Base-by-base conservation (phyloP, 768 basidiomycete species). In the Agaricus blazei region DNA sequence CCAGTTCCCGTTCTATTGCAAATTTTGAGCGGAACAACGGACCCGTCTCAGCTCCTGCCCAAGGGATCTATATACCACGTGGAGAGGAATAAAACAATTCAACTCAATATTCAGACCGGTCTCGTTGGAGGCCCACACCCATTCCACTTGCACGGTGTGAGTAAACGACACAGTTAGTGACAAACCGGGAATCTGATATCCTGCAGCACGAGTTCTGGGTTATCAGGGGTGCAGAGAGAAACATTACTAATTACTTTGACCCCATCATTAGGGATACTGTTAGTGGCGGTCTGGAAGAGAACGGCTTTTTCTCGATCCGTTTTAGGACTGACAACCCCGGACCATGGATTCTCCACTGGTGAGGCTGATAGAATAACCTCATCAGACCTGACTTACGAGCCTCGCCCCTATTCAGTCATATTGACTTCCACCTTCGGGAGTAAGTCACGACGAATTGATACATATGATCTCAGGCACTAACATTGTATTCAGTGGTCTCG, bases 1-100 rank as follows among this genome's bases (percentile, higher is more conserved):
- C 68, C 71, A 0, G 66, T 75, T 0, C 83, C 84, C 0, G 75
- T 82, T 9, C 72, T 85, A 6, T 73, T 84, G 12, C 84, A 85
- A 58, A 79, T 84, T 36, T 62, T 85, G 38, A 82, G 78, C 48
- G 84, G 84, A 0, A 75, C 76, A 4, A 67, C 65, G 34, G 68
- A 71, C 15, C 73, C 83, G 0, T 61, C 70, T 19, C 70, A 79
- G 1, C 68, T 86, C 14, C 66, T 84, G 27, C 84, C 82, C 0
- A 23, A 54, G 0, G 82, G 80, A 4, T 71, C 70, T 11, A 67
- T 84, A 12, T 80, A 78, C 59, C 59, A 67, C 7, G 66, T 85
- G n/a, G 76, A 78, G 0, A 67, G 64, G 5, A 76, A 81, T 58
- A 68, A 70, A 48, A 65, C 74, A 60, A 59, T 75, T 64, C 51